Conservation (phyloP, 2,329 filamentous ascomycete genomes). For the Bipolaris bicolor region DNA sequence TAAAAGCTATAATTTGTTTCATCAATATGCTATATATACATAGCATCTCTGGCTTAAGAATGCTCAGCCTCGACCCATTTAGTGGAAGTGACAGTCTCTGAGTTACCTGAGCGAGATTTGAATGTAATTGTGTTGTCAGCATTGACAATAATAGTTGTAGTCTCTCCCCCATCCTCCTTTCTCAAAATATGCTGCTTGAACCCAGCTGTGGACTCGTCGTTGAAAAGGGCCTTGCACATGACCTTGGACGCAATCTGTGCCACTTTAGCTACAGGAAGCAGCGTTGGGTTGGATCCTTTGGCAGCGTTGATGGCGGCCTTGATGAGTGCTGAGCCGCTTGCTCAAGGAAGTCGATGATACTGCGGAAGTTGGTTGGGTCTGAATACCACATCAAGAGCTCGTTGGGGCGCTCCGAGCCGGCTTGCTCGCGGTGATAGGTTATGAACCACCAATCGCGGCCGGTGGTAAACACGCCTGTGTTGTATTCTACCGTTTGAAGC, state of each 20-base stretch:
- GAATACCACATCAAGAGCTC: constrained; percentile 1
- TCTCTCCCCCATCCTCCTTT: constrained; percentile 9
- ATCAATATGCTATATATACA: too few relatives aligned
- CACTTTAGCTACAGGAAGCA: constrained; percentile 7
- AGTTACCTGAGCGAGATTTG: constrained; percentile 9
- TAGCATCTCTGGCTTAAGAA: background rate
- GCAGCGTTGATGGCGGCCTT: background rate
- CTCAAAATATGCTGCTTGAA: constrained; percentile 19
- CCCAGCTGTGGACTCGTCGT: constrained; percentile 11
- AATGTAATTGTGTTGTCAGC: constrained; percentile 15
- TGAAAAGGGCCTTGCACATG: constrained; percentile 18
- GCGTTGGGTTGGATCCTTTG: constrained; percentile 4
- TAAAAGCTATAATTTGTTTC: too few relatives aligned
- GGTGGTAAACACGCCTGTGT: constrained; percentile 11
- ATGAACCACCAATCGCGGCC: constrained; percentile 19
- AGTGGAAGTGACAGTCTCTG: constrained; percentile 8
- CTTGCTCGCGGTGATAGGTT: constrained; percentile 12
- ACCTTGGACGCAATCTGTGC: constrained; percentile 12
- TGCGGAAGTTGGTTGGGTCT: background rate
- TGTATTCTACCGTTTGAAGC: constrained; percentile 12
- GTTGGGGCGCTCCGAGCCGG: constrained; percentile 1
- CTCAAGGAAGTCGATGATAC: background rate
- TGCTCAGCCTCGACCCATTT: background rate
- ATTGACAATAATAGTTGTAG: constrained; percentile 11
- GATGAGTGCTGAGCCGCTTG: background rate